These are phyloP conservation scores for Cucurbita ficifolia DNA, from an alignment of 306 rosid species.

Conservation along the genomic window DNA sequence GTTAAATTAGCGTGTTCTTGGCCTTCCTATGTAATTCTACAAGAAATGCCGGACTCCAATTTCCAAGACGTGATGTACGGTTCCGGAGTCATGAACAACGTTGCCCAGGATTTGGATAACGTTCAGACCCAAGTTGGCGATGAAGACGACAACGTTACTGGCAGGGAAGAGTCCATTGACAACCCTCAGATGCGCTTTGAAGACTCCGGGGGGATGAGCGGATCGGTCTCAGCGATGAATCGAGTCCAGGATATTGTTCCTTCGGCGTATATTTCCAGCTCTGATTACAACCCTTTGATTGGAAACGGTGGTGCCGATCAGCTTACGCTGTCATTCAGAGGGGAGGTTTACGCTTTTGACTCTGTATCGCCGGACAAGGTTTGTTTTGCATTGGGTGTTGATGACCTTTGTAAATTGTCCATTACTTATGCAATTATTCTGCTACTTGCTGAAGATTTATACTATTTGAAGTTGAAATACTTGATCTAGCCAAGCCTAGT, in stretches of 20 bases:
- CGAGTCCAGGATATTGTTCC: constrained; percentile 18
- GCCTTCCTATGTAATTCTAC: background rate
- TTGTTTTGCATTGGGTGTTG: background rate
- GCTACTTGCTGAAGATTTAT: background rate
- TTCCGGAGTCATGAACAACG: constrained; percentile 10
- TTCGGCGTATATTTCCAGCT: constrained; percentile 12
- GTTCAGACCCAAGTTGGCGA: constrained; percentile 24
- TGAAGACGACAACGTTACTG: constrained; percentile 29
- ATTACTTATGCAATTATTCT: background rate
- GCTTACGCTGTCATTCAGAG: constrained; percentile 42
- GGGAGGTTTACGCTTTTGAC: constrained; percentile 47
- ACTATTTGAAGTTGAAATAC: background rate
- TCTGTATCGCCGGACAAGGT: constrained; percentile 47
- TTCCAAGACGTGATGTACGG: constrained; percentile 21
- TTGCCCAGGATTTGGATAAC: background rate
- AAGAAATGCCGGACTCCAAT: constrained; percentile 21
- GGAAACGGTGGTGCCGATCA: constrained; percentile 30
- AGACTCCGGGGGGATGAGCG: constrained; percentile 5
- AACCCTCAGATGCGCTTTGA: constrained; percentile 34
- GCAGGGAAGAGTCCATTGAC: constrained; percentile 33
- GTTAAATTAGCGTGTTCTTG: background rate
- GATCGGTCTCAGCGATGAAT: constrained; percentile 11
- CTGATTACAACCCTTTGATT: constrained; percentile 21
- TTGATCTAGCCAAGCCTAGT: background rate
- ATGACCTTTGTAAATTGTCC: background rate